Percentiles rank a stretch among this genome's conserved stretches.
phyloP scores from a whole-genome alignment of 2,329 filamentous ascomycete species.

The Fusarium subglutinans region DNA sequence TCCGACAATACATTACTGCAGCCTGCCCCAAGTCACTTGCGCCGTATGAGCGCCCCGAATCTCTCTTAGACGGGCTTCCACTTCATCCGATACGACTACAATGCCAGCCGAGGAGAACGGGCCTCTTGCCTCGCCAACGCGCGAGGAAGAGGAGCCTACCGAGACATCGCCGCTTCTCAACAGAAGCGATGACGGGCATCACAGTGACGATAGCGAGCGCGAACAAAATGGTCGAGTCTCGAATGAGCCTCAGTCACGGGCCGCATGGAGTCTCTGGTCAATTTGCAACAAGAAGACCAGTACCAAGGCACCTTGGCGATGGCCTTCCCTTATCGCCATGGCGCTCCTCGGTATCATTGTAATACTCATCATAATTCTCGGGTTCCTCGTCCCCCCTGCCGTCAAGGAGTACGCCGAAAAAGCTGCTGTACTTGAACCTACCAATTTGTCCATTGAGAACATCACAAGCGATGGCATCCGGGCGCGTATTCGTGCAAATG shows the following conservation, averaged over 20 bases:
- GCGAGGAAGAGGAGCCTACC: constrained; percentile 40
- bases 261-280: constrained; percentile 37
- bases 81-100: constrained; percentile 34
- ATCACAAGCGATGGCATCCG: constrained; percentile 82
- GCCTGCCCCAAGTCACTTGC: background rate
- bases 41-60: constrained; percentile 18
- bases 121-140: constrained; percentile 54
- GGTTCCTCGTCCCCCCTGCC: constrained; percentile 82
- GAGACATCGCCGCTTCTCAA: constrained; percentile 66
- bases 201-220: constrained; percentile 42
- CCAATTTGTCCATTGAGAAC: constrained; percentile 83
- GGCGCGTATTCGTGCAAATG: constrained; percentile 82
- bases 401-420: constrained; percentile 88
- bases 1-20: background rate
- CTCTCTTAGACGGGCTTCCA: constrained; percentile 38
- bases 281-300: constrained; percentile 26
- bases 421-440: constrained; percentile 83
- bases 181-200: constrained; percentile 49
- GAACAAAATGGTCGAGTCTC: constrained; percentile 38
- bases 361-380: constrained; percentile 76
- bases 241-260: constrained; percentile 4
- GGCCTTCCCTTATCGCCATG: constrained; percentile 83
- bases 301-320: constrained; percentile 56
- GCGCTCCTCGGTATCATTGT: constrained; percentile 69
- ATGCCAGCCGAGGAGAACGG: constrained; percentile 59